Percentiles rank a stretch among this genome's conserved stretches.
Evolutionary conservation across 805 yeast genomes (phyloP).

Genomic region (Yarrowia deformans): DNA sequence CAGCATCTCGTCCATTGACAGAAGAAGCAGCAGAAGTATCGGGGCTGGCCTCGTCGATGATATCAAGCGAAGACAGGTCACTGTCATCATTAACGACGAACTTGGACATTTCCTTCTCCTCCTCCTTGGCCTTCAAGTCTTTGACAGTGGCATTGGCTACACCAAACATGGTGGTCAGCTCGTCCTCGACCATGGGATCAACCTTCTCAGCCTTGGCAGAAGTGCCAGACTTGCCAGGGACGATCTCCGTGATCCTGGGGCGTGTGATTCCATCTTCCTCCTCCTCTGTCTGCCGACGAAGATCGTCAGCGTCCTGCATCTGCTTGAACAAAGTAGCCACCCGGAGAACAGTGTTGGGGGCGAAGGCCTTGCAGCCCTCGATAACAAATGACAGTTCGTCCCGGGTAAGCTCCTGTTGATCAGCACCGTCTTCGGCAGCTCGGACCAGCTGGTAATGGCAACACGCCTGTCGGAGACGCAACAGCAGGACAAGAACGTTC

Average conservation of each 20-base stretch:
- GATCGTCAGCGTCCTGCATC: constrained; percentile 38
- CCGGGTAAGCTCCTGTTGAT: constrained; percentile 8
- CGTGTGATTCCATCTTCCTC: not conserved
- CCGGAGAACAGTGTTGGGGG: constrained; percentile 30
- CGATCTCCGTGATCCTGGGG: constrained; percentile 1
- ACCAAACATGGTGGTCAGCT: not conserved
- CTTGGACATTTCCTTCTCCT: constrained; percentile 4
- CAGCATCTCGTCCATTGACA: constrained; percentile 16
- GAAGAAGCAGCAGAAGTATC: constrained; percentile 26
- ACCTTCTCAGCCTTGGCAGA: not conserved
- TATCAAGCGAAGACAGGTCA: constrained; percentile 21
- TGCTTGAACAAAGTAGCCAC: constrained; percentile 22
- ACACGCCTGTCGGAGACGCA: constrained; percentile 53
- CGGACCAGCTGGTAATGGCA: constrained; percentile 46
- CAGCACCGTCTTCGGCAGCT: constrained; percentile 4
- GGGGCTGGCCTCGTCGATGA: constrained; percentile 25
- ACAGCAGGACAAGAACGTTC: constrained; percentile 48
- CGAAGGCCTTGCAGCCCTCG: constrained; percentile 21
- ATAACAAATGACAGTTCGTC: constrained; percentile 12
- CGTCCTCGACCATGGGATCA: not conserved
- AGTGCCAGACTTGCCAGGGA: not conserved
- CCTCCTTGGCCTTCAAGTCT: not conserved
- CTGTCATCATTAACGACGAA: constrained; percentile 8
- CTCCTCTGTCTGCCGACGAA: constrained; percentile 8
- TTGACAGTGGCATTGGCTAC: not conserved